These are phyloP conservation scores for Heritiera littoralis DNA, from an alignment of 345 rosid species.

Conservation along the genomic window DNA sequence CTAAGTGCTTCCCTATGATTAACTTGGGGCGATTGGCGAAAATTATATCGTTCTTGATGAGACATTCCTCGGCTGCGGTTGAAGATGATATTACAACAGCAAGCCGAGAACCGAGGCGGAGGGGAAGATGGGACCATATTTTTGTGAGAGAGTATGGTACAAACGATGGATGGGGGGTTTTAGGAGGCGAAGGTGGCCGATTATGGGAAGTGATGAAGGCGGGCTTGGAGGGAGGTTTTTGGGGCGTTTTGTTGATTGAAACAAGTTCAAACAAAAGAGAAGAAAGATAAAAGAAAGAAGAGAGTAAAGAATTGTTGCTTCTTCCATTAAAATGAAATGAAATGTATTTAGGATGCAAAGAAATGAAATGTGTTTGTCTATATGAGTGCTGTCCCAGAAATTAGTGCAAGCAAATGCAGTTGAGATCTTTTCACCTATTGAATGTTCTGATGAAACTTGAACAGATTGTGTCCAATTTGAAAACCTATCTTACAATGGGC, in stretches of 20 bases:
- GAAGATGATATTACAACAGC: conserved; percentile 39
- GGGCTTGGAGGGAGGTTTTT: conserved; percentile 12
- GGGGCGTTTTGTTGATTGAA: background rate
- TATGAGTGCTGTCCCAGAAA: background rate
- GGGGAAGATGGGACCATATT: conserved; percentile 37
- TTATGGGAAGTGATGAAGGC: too few species aligned
- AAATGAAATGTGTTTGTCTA: background rate
- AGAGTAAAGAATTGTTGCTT: background rate
- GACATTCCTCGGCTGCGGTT: conserved; percentile 48
- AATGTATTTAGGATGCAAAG: background rate
- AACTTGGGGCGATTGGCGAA: conserved; percentile 46
- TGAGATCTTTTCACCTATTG: too few species aligned
- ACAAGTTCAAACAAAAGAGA: background rate
- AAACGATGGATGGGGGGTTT: too few species aligned
- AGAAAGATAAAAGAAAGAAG: conserved; percentile 1
- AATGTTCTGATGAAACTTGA: too few species aligned
- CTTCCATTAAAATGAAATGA: background rate
- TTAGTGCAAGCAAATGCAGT: too few species aligned
- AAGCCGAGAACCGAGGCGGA: conserved; percentile 41
- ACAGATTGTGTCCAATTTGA: too few species aligned
- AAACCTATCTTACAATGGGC: too few species aligned
- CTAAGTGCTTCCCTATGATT: conserved; percentile 36
- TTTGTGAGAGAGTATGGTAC: too few species aligned
- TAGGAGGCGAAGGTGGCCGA: too few species aligned
- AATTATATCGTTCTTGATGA: conserved; percentile 49